phyloP scores from a whole-genome alignment of 306 rosid genomes.

The Cucurbita ficifolia region DNA sequence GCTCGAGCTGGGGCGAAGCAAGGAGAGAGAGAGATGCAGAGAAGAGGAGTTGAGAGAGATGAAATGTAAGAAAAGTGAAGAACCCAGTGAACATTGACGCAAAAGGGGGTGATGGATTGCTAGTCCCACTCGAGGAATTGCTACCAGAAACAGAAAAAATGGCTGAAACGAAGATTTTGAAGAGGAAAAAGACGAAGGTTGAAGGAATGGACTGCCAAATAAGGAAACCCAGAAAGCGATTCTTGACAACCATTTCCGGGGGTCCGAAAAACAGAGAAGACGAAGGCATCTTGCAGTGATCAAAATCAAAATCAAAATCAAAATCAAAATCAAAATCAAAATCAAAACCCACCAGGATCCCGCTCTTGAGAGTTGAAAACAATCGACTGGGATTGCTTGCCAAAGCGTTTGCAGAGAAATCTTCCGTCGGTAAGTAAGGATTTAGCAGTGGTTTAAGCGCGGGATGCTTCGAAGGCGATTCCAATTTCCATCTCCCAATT shows the following conservation, averaged over 20 bases:
- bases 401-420: neutral
- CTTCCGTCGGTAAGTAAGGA: neutral
- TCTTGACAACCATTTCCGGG: constrained; percentile 32
- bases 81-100: constrained; percentile 19
- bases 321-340: neutral
- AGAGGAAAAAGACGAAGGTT: constrained; percentile 33
- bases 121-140: neutral
- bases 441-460: neutral
- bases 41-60: constrained; percentile 51
- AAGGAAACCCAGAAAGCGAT: constrained; percentile 53
- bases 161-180: constrained; percentile 22
- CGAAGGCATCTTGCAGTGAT: neutral
- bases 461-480: neutral
- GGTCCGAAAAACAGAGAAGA: constrained; percentile 11
- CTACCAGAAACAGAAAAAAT: neutral
- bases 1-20: constrained; percentile 38
- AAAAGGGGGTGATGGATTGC: constrained; percentile 14
- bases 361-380: neutral
- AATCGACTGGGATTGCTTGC: neutral
- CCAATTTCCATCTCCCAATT: neutral
- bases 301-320: neutral
- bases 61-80: constrained; percentile 38
- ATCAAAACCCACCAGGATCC: neutral
- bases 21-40: constrained; percentile 47
- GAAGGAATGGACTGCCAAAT: constrained; percentile 93